Base-by-base conservation (phyloP, 306 rosid genomes). In the Parietaria judaica region DNA sequence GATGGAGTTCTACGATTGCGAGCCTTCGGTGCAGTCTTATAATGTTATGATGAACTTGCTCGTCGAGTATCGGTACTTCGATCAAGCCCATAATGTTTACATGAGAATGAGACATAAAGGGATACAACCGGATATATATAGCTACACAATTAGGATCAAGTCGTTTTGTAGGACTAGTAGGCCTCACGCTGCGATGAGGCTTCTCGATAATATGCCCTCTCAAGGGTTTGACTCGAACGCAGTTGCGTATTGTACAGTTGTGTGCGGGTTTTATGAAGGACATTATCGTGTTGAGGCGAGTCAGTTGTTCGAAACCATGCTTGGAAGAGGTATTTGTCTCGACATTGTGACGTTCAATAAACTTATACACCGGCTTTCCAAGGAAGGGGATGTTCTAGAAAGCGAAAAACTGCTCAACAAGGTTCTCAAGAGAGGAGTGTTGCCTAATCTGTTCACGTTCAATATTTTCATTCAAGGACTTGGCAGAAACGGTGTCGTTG, bases 401-500 rank as follows among this genome's bases (percentile, higher is more conserved):
- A 80, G 87, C 62, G 86, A 75, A 74, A 85, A 66, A 64, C 86
- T 91, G 75, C 76, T 85, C 51, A 37, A 60, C 79, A 85, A 91
- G 86, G 92, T 87, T 60, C 63, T 83, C 58, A 87, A 87, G 83
- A 83, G 86, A 71, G 97, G 96, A 54, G 61, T 87, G 64, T 70
- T 71, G 66, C 87, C 88, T 0, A 91, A 91, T 79, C 67, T 87
- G 82, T 91, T 83, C 66, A 87, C 97, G 3, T 75, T 78, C 66
- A 85, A 91, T 78, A 91, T 91, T 14, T 83, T 91, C 66, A 68
- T 87, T 45, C 91, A 81, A 58, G 97, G 96, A 69, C 83, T 85
- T 59, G 85, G 96, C 73, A 76, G 52, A 54, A 82, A 70, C 37
- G 92, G 92, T 51, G 69, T 64, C 13, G 46, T 85, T 65, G 68